Percentiles rank a stretch among this genome's conserved stretches.
phyloP scores from a whole-genome alignment of 2,329 filamentous ascomycete genomes.

The Thelonectria blattea region DNA sequence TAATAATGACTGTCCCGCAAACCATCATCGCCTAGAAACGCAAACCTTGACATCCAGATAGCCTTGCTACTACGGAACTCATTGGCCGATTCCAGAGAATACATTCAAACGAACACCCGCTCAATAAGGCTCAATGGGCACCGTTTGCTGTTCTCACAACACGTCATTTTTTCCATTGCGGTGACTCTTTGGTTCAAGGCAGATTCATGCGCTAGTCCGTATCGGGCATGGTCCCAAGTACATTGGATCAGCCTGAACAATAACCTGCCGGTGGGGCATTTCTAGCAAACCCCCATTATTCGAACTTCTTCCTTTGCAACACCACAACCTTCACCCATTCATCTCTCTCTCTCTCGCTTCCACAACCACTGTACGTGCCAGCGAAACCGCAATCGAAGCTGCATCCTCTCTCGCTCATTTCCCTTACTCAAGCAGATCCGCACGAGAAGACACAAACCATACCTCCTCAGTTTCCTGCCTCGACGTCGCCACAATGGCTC shows the following conservation, averaged over 20 bases:
- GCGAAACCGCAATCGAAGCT: not conserved
- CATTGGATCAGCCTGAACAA: slow-evolving; percentile 12
- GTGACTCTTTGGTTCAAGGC: slow-evolving; percentile 3
- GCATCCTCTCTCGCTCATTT: not conserved
- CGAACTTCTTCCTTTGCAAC: slow-evolving; percentile 9
- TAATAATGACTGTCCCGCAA: too few species aligned
- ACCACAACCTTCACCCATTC: slow-evolving; percentile 2
- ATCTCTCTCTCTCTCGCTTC: slow-evolving; percentile 1
- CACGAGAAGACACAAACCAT: not conserved
- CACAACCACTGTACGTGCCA: not conserved
- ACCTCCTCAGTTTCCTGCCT: not conserved
- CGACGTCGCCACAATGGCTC: slow-evolving; percentile 41
- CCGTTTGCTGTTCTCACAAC: not conserved
- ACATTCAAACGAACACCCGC: too few species aligned
- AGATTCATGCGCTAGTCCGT: slow-evolving; percentile 20
- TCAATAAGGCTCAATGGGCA: too few species aligned
- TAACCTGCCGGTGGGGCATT: slow-evolving; percentile 29
- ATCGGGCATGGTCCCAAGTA: slow-evolving; percentile 4
- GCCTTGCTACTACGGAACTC: too few species aligned
- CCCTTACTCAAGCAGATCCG: not conserved
- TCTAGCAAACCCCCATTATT: slow-evolving; percentile 17
- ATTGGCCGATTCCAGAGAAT: too few species aligned
- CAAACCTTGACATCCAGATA: too few species aligned
- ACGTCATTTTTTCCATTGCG: not conserved
- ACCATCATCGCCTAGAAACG: too few species aligned